Base-by-base conservation (phyloP, 2,329 filamentous ascomycete genomes). In the Parastagonospora avenae region DNA sequence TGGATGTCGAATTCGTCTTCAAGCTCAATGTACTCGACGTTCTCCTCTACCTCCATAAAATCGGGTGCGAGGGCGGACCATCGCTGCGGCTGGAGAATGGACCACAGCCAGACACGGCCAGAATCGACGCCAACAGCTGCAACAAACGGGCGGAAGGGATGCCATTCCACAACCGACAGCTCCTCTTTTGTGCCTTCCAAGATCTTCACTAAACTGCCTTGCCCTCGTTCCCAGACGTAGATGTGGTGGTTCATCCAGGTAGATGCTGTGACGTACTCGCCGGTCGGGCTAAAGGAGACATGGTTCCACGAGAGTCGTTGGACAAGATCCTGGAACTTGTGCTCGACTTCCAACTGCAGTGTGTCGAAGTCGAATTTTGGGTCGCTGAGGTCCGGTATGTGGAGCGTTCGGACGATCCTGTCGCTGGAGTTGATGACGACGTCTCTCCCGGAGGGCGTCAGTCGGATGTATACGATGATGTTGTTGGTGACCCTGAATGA, bases 1-100 rank as follows among this genome's bases (percentile, higher is more conserved):
- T 97, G 94, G 49, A 97, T 95, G 73, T 99, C 95, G 64, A 99
- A 99, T 70, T 99, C 94, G 71, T 99, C 94, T 75, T 99, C 94
- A 48, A 85, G 85, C 74, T 99, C 94, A 36, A 95, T 85, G 70
- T 99, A 99, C 72, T 97, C 91, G 16, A 96, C 92, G 63, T 99
- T 99, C 75, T 99, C 94, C 75, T 99, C 94, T 11, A 99, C 92
- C 74, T 99, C 94, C 35, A 88, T 90, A 74, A 99, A 99, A 74
- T 99, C 95, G 0, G 94, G 94, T 5, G 95, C 95, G 28, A 99
- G 82, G 1, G 94, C 93, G 12, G 92, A 97, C 95, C 94, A 99
- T 64, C 94, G 90, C 70, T 99, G 95, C 8, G 94, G 93, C 47
- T 91, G 94, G 35, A 93, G 87, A 48, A 97, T 94, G 4, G 91